Evolutionary conservation across 495 filamentous ascomycete genomes (phyloP), one percentile per base, ranked within the genome.

Genomic region (Elaphomyces granulatus): DNA sequence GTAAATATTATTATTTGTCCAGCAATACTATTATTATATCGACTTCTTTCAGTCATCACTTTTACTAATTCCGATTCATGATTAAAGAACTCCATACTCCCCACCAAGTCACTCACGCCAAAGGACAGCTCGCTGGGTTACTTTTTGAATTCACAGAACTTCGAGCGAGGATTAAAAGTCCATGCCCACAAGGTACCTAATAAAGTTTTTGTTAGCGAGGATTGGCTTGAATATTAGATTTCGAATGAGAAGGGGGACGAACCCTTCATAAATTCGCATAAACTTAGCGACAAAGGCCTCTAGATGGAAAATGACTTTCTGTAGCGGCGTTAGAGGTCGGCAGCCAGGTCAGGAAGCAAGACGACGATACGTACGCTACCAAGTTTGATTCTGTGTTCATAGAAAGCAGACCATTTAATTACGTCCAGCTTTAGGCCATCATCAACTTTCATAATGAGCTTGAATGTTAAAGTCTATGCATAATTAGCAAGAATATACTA

Each of bases 271-370:
- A 38, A 98, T 78, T 47, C 88, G 74, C 86, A 98, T 95, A 55
- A 94, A 88, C 64, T 94, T 94, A 20, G 92, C 88, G 23, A 98
- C 88, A 61, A 96, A 98, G 16, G 90, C 90, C 64, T 98, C 90
- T 0, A 98, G 71, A 49, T 98, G 90, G 58, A 98, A 98, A 34
- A 98, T 95, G 17, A 87, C 79, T 73, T 98, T 98, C 68, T 78
- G 37, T 45, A 51, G n/a, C 8, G 32, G n/a, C n/a, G n/a, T n/a
- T n/a, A n/a, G n/a, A n/a, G n/a, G n/a, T n/a, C n/a, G n/a, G n/a
- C n/a, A n/a, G n/a, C n/a, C n/a, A n/a, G n/a, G n/a, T n/a, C n/a
- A n/a, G n/a, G n/a, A n/a, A n/a, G n/a, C n/a, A n/a, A n/a, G n/a
- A n/a, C n/a, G n/a, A n/a, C n/a, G 23, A 43, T 44, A 54, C 70